A percentile compares a stretch with the other conserved stretches of the same genome.
phyloP scores from a whole-genome alignment of 768 basidiomycete species.

The Brasilioporus rufonigricans region DNA sequence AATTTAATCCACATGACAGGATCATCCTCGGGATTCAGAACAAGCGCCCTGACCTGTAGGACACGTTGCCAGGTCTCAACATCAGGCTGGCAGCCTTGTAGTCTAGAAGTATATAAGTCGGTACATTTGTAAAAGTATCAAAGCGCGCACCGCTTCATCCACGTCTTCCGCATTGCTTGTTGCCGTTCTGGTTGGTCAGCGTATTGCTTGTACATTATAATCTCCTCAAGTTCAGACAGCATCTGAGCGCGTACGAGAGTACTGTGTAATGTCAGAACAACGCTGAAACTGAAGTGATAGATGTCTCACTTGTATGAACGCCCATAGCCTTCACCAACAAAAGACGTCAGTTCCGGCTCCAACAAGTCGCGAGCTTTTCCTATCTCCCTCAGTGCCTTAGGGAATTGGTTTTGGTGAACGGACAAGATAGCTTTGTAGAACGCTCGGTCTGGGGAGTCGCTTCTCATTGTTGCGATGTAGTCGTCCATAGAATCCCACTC shows the following conservation, averaged over 20 bases:
- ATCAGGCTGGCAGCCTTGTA: conserved; percentile 96
- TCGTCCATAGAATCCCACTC: conserved; percentile 99
- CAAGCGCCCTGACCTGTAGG: conserved; percentile 91
- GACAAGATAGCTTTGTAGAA: conserved; percentile 96
- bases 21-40: conserved; percentile 90
- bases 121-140: not conserved
- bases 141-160: conserved; percentile 83
- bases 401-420: conserved; percentile 95
- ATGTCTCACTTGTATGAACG: conserved; percentile 87
- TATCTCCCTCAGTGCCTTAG: conserved; percentile 86
- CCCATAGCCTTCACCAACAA: conserved; percentile 96
- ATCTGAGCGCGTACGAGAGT: conserved; percentile 97
- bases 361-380: conserved; percentile 89
- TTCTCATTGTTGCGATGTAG: conserved; percentile 91
- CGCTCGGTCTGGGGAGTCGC: conserved; percentile 88
- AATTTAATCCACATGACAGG: conserved; percentile 99
- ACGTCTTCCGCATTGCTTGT: conserved; percentile 85
- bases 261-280: conserved; percentile 40
- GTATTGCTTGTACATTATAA: conserved; percentile 92
- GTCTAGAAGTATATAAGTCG: conserved; percentile 39
- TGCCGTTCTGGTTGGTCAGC: conserved; percentile 95
- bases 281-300: not conserved
- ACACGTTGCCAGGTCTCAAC: conserved; percentile 99
- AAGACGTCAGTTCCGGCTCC: conserved; percentile 85
- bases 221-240: conserved; percentile 97